Evolutionary conservation across 768 basidiomycete genomes (phyloP).

Genomic region (Kwoniella shandongensis): DNA sequence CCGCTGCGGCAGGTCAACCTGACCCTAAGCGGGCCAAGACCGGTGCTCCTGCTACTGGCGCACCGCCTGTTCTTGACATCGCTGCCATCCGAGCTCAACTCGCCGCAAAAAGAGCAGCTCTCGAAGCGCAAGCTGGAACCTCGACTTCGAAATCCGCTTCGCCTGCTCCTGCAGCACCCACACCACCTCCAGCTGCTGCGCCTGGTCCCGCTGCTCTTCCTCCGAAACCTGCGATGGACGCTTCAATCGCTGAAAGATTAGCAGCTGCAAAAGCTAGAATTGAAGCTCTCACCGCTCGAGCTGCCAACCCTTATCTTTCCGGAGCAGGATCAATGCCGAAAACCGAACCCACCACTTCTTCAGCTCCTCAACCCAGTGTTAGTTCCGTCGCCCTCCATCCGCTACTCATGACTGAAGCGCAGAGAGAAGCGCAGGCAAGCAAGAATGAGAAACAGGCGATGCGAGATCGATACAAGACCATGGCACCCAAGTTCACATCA

Average conservation of each 20-base stretch:
- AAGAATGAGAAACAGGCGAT: constrained; percentile 47
- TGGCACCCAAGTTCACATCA: constrained; percentile 98
- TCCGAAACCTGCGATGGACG: constrained; percentile 30
- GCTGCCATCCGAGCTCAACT: constrained; percentile 52
- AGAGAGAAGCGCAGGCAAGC: constrained; percentile 19
- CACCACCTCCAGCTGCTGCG: constrained; percentile 56
- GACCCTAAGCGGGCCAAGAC: constrained; percentile 37
- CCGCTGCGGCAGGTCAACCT: constrained; percentile 27
- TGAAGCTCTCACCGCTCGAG: constrained; percentile 74
- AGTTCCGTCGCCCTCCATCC: constrained; percentile 43
- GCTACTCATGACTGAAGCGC: constrained; percentile 31
- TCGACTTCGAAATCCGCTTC: constrained; percentile 16
- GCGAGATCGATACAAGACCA: constrained; percentile 88
- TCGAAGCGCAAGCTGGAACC: constrained; percentile 27
- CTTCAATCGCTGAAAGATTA: constrained; percentile 59
- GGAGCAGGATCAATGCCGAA: constrained; percentile 35
- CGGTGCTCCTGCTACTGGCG: constrained; percentile 17
- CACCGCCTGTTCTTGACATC: constrained; percentile 35
- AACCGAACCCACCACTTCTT: constrained; percentile 5
- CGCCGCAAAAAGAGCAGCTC: constrained; percentile 42
- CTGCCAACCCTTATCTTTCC: constrained; percentile 77
- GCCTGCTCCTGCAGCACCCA: constrained; percentile 43
- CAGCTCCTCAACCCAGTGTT: constrained; percentile 11
- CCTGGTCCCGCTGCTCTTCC: constrained; percentile 57
- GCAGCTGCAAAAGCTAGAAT: constrained; percentile 85